A percentile compares a stretch with the other conserved stretches of the same genome.
phyloP scores from a whole-genome alignment of 169 alveolate species.

The Cryptosporidium sp. region DNA sequence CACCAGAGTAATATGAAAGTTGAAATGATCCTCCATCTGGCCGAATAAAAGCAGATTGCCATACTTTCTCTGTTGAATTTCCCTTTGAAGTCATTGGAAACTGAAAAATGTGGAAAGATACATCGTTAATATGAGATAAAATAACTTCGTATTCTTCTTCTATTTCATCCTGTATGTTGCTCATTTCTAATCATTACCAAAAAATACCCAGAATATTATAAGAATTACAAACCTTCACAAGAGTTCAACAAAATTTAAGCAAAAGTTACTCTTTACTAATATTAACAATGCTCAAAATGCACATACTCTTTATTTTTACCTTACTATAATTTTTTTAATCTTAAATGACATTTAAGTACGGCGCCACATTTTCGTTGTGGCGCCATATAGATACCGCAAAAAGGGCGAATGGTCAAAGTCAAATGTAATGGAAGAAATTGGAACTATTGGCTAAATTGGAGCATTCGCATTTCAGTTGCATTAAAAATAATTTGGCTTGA shows the following conservation, averaged over 20 bases:
- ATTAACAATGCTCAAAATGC: not conserved
- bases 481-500: not conserved
- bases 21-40: slow-evolving; percentile 73
- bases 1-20: slow-evolving; percentile 46
- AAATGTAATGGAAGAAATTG: no score
- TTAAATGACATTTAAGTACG: not conserved
- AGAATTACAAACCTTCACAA: not conserved
- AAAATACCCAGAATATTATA: not conserved
- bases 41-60: slow-evolving; percentile 71
- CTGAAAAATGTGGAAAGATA: slow-evolving; percentile 62
- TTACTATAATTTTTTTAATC: slow-evolving; percentile 6
- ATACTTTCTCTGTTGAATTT: not conserved
- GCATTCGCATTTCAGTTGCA: no score
- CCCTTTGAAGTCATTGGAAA: slow-evolving; percentile 63
- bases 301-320: not conserved
- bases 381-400: not conserved
- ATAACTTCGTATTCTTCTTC: slow-evolving; percentile 60
- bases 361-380: not conserved
- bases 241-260: not conserved
- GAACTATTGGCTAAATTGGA: no score
- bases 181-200: not conserved
- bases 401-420: not conserved
- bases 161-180: slow-evolving; percentile 25
- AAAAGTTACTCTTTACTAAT: not conserved
- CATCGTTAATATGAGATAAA: slow-evolving; percentile 67